Evolutionary conservation across 2,329 filamentous ascomycete genomes (phyloP).

Genomic region (Cordyceps javanica): DNA sequence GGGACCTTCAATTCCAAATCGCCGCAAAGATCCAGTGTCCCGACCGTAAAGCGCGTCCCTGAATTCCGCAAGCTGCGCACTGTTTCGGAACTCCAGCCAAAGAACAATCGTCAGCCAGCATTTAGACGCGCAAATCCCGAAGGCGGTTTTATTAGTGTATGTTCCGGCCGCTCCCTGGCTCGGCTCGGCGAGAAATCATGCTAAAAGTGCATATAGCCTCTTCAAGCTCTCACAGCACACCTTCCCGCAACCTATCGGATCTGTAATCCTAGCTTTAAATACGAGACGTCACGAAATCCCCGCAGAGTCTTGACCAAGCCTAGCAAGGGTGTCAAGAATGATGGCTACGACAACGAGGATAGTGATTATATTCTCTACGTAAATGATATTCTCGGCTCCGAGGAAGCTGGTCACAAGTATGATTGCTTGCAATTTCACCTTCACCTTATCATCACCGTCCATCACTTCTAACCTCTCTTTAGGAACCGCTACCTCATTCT

Average conservation of each 20-base stretch:
- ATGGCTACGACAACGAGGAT: conserved; percentile 98
- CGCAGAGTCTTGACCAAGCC: conserved; percentile 94
- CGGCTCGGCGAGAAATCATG: not conserved
- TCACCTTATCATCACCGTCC: not conserved
- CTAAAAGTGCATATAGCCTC: conserved; percentile 53
- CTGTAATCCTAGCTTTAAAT: conserved; percentile 97
- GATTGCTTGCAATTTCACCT: not conserved
- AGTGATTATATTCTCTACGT: conserved; percentile 99
- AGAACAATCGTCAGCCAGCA: conserved; percentile 78
- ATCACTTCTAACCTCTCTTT: conserved; percentile 9
- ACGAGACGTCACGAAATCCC: conserved; percentile 95
- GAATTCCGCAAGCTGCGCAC: conserved; percentile 78
- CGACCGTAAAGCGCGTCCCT: conserved; percentile 61
- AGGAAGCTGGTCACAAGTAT: conserved; percentile 96
- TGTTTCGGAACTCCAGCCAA: conserved; percentile 69
- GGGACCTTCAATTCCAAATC: conserved; percentile 57
- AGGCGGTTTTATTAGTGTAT: conserved; percentile 93
- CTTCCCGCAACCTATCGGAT: conserved; percentile 94
- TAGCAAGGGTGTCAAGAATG: conserved; percentile 97
- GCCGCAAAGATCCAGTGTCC: conserved; percentile 47
- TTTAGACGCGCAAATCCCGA: conserved; percentile 94
- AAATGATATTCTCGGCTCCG: conserved; percentile 95
- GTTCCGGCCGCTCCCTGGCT: conserved; percentile 25
- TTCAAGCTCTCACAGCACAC: conserved; percentile 91
- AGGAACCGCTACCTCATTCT: conserved; percentile 95